Evolutionary conservation across 768 basidiomycete species (phyloP), one percentile per base, ranked within the genome.

Genomic region (Exsudoporus frostii): DNA sequence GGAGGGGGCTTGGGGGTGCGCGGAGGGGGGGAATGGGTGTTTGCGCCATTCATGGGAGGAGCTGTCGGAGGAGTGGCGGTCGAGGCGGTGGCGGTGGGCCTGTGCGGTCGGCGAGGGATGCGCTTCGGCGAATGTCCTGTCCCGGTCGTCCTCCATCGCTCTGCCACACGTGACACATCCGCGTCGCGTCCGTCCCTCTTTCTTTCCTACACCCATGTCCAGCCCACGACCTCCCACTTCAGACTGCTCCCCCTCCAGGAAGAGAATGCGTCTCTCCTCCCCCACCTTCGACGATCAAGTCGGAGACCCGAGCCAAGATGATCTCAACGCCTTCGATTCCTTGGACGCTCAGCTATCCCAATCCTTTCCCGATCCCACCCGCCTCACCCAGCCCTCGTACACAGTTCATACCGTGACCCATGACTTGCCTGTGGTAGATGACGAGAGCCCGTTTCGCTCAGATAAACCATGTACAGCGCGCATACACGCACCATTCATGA

Each of bases 191-290:
- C 25, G 25, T 25, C 25, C 32, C 15, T 37, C 37, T 19, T 37
- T 19, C 1, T 19, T 10, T 11, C 4, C 37, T 19, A 37, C 37
- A 37, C 37, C 19, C 9, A 37, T 19, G n/a, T 37, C 9, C 8
- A 17, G 1, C 33, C 15, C 14, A 13, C 34, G 3, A 17, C 2
- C 34, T 7, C 5, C 37, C 19, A 10, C 37, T 7, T 20, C 29
- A 41, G 36, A 14, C 17, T 22, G 2, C 36, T 34, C 79, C 6
- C 80, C 79, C n/a, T 62, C 72, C 10, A 72, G 73, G 37, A 88
- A 88, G 68, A 76, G 82, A 20, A 79, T 80, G 58, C 75, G 86
- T 38, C 75, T 86, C 27, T 84, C 85, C 0, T 86, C 85, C 1
- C 85, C 86, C 1, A 80, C 80, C 20, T 85, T 83, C 55, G 85